Base-by-base conservation (phyloP, 2,329 filamentous ascomycete genomes). In the Cryphonectria japonica region DNA sequence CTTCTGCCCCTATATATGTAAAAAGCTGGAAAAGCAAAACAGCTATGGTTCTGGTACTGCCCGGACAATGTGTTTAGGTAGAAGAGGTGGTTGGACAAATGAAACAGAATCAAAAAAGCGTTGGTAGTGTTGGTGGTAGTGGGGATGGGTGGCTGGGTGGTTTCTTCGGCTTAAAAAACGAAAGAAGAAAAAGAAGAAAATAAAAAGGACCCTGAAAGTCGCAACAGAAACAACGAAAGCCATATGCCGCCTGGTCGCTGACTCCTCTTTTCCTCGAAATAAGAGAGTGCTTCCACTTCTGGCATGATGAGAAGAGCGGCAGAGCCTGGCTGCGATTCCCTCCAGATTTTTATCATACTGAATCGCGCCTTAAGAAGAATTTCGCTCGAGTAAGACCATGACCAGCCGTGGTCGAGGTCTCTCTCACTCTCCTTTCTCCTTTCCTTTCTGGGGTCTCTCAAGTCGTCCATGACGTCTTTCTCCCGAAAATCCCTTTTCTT, bases 1-100 rank as follows among this genome's bases (percentile, higher is more conserved):
- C 63, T 37, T 71, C 34, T 19, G 59, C 19, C 34, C 59, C 59
- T 61, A 61, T 76, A 75, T 78, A 77, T 79, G 75, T 79, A 78
- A 79, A 78, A 68, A 46, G 62, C 29, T 59, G 14, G 29, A 29
- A 63, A 70, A 70, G 68, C 71, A 70, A 70, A 70, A 70, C 60
- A 26, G 71, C 63, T 61, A 70, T 68, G 68, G 52, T 37, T 39
- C n/a, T 37, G 37, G 65, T 37, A 26, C 52, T 67, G 52, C 34
- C 54, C 54, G 34, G 34, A 60, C 37, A 67, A 60, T 59, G 52
- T 59, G 65, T 67, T 41, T 70, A 39, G 63, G 68, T 64, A 69
- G 32, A 26, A 67, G 52, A 63, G 70, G 60, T 66, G 60, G 66
- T 65, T 64, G 22, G 71, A 73, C 71, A 73, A 73, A 73, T 62